A percentile compares a stretch with the other conserved stretches of the same genome.
phyloP scores from a whole-genome alignment of 1,139 yeast species.

The Petasospora rhodanensis region DNA sequence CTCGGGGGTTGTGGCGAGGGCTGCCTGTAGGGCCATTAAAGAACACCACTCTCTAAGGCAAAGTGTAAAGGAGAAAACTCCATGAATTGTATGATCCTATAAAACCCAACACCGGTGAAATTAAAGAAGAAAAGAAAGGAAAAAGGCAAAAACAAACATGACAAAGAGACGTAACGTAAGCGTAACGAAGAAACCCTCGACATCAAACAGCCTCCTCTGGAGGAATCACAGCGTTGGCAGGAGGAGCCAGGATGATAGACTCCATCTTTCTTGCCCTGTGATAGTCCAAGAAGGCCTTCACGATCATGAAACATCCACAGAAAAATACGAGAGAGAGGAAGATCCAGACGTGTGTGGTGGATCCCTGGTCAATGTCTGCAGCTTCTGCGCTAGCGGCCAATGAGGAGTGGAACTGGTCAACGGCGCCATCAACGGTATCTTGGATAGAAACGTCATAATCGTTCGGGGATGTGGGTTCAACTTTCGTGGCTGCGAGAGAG shows the following conservation, averaged over 20 bases:
- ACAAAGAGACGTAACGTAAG: neutral
- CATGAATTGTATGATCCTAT: too few species aligned
- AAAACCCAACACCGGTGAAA: too few species aligned
- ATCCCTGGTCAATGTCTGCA: too few species aligned
- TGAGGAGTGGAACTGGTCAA: slow-evolving; percentile 46
- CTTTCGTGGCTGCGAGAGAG: slow-evolving; percentile 31
- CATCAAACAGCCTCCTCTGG: slow-evolving; percentile 5
- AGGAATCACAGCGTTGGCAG: slow-evolving; percentile 16
- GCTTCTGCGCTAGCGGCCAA: slow-evolving; percentile 35
- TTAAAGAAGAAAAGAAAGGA: too few species aligned
- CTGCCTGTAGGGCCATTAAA: too few species aligned
- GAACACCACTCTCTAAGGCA: too few species aligned
- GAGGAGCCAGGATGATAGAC: slow-evolving; percentile 49
- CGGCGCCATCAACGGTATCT: slow-evolving; percentile 35
- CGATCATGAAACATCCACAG: slow-evolving; percentile 61
- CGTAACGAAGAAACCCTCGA: neutral
- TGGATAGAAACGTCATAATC: slow-evolving; percentile 43
- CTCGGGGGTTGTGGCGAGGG: too few species aligned
- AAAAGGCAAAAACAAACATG: neutral
- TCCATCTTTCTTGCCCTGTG: slow-evolving; percentile 77
- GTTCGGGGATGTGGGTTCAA: slow-evolving; percentile 55
- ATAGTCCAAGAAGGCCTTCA: slow-evolving; percentile 69
- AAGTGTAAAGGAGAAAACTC: too few species aligned
- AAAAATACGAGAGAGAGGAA: too few species aligned
- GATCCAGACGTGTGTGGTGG: too few species aligned